Base-by-base conservation (phyloP, 2,329 filamentous ascomycete genomes). In the Paecilomyces dactylethromorphus region DNA sequence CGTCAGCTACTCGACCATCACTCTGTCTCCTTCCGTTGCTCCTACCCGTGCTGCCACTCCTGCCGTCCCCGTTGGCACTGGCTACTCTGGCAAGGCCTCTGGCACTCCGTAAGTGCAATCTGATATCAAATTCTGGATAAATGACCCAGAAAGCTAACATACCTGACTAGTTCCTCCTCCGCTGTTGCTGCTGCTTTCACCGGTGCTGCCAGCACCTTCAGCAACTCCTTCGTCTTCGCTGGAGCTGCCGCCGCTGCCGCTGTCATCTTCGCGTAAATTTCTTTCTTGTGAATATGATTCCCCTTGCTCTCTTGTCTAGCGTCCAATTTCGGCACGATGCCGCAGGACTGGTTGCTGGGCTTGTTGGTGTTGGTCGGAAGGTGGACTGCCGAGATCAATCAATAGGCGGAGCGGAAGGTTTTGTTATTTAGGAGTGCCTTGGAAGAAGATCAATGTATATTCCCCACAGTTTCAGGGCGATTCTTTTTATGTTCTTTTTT, bases 181-280 rank as follows among this genome's bases (percentile, higher is more conserved):
- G 61, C 65, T 56, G 55, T 60, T 56, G 57, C 63, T 56, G 63
- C 66, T 51, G 52, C 64, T 54, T 69, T 63, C 69, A 71, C 68
- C 56, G 69, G 69, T 64, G 69, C 67, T 55, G 69, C 67, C 58
- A 69, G 56, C 68, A 54, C 66, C 58, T 51, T 70, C 62, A 58
- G 59, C 64, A 62, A 63, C 66, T 69, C 66, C 57, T 68, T 71
- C 63, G 60, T 61, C 57, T 64, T 70, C 60, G 69, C 68, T 59
- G 69, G 69, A 65, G 67, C 63, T 39, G 69, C 69, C 56, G 69
- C 68, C 56, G 64, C 63, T 32, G 67, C 68, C 50, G 69, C 69
- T 61, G 61, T 70, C 67, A 66, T 71, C 69, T 55, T 71, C 60
- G 69, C 69, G 62, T 71, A 71, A 63, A 69, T 69, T 59, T 58